Base-by-base conservation (phyloP, 2,329 filamentous ascomycete species). In the Alternaria angustiovoidea region DNA sequence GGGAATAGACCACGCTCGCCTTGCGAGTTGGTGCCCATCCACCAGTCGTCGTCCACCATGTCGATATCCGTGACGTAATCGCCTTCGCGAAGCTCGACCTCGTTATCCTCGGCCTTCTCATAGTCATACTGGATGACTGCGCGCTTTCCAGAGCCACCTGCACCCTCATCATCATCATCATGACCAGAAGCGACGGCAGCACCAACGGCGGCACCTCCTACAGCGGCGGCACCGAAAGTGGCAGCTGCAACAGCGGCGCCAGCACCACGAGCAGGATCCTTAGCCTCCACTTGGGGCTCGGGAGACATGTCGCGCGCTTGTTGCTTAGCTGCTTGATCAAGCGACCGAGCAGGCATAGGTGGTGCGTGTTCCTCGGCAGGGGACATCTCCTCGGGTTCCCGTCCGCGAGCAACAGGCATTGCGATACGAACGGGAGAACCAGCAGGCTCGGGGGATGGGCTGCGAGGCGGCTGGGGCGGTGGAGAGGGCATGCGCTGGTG, bases 41-140 rank as follows among this genome's bases (percentile, higher is more conserved):
- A 99, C 95, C 95, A 99, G 76, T 99, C 94, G 52, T 96, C 91
- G 70, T 98, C 95, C 2, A 99, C 93, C 91, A 96, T 96, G 64
- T 98, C 93, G 72, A 99, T 97, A 75, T 97, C 90, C 24, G 87
- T 93, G 38, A 99, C 90, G 65, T 89, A 87, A 72, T 97, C 92
- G 64, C 94, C 94, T 80, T 99, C 95, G 26, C 87, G 85, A 18
- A 99, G 86, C 67, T 97, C 93, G 58, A 99, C 87, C 81, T 99
- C 95, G 73, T 99, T 99, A 68, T 97, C 94, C 79, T 99, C 95
- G 1, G 93, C 93, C 81, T 96, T 97, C 73, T 97, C 94, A 75
- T 99, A 99, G 76, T 99, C 95, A 77, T 95, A 99, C 73, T 95
- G 89, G 36, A 95, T 87, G 58, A 96, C 73, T 1, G 95, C 95